Conservation (phyloP, 2,329 filamentous ascomycete genomes). For the Diaporthe sp. region DNA sequence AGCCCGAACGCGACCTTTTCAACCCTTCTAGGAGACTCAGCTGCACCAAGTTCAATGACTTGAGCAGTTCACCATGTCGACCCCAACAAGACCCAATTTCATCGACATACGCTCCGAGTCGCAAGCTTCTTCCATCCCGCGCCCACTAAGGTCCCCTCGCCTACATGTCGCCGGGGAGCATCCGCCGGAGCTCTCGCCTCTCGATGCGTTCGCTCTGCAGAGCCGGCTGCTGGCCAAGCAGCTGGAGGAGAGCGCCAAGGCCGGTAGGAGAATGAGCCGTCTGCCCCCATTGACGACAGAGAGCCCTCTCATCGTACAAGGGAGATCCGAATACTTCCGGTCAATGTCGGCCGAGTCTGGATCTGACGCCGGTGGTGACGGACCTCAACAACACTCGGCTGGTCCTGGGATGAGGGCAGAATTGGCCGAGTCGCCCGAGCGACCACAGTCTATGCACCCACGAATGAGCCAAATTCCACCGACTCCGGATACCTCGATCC, state of each 20-base stretch:
- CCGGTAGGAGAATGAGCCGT: conserved; percentile 85
- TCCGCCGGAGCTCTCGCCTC: conserved; percentile 90
- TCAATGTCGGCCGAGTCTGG: conserved; percentile 76
- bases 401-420: conserved; percentile 67
- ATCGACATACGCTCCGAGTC: conserved; percentile 73
- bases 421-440: conserved; percentile 69
- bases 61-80: conserved; percentile 59
- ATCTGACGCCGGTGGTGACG: conserved; percentile 60
- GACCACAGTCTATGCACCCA: conserved; percentile 82
- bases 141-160: conserved; percentile 78
- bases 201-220: conserved; percentile 95
- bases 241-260: conserved; percentile 82
- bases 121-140: conserved; percentile 62
- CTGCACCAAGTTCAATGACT: conserved; percentile 37
- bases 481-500: conserved; percentile 63
- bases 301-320: conserved; percentile 82
- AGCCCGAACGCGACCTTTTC: conserved; percentile 25
- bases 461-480: conserved; percentile 76
- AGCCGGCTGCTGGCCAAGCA: conserved; percentile 89
- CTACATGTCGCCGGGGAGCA: conserved; percentile 84
- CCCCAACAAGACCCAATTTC: conserved; percentile 65
- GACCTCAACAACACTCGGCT: conserved; percentile 53
- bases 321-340: conserved; percentile 85
- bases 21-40: conserved; percentile 4
- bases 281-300: conserved; percentile 86